These are phyloP conservation scores for Phytopythium litorale DNA, from an alignment of 352 stramenopile genomes.

Conservation along the genomic window DNA sequence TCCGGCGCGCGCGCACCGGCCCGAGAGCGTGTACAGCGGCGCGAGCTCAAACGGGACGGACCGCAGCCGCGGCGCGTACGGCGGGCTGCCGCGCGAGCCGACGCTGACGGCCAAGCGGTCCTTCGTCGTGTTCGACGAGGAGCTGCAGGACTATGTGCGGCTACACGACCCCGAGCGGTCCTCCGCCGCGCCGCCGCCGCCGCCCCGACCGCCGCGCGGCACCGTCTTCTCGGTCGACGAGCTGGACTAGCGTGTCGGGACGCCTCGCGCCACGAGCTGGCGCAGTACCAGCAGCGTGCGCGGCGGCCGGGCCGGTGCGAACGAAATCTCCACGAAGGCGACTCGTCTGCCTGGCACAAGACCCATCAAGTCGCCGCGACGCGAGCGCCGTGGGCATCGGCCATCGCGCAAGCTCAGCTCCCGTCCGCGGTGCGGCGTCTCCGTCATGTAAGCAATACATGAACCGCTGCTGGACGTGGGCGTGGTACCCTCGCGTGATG, in stretches of 20 bases:
- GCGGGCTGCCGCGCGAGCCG: not conserved
- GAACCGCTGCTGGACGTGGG: too few species aligned
- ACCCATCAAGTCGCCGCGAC: too few species aligned
- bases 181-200: not conserved
- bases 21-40: conserved; percentile 2
- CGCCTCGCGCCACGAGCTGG: too few species aligned
- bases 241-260: not conserved
- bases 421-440: too few species aligned
- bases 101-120: not conserved
- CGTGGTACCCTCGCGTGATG: too few species aligned
- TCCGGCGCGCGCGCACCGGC: not conserved
- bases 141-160: conserved; percentile 9
- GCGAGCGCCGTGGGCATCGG: too few species aligned
- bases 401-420: too few species aligned
- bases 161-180: conserved; percentile 8
- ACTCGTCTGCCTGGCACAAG: too few species aligned
- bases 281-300: too few species aligned
- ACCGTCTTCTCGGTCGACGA: conserved; percentile 6
- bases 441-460: too few species aligned
- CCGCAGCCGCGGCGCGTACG: not conserved
- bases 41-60: conserved; percentile 5
- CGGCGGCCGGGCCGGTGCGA: too few species aligned
- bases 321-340: too few species aligned
- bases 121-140: conserved; percentile 8
- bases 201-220: not conserved